A percentile compares a stretch with the other conserved stretches of the same genome.
phyloP scores from a whole-genome alignment of 345 rosid species.

The Jatropha curcas region DNA sequence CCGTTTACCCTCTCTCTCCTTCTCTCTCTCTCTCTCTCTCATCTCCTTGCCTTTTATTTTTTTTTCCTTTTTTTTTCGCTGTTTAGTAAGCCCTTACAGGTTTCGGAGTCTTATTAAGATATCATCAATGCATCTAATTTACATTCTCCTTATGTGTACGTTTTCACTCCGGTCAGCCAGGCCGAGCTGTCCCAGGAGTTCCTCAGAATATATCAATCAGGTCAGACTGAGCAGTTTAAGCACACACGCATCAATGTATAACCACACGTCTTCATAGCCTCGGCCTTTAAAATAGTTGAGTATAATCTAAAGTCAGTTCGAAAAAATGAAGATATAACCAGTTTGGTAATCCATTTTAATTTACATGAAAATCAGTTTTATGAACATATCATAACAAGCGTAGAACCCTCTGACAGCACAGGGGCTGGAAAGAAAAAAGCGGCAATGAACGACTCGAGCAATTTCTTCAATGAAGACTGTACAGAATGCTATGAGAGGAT shows the following conservation, averaged over 20 bases:
- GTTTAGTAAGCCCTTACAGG: too few species aligned
- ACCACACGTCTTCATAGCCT: background rate
- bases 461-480: conserved; percentile 6
- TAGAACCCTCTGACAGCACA: too few species aligned
- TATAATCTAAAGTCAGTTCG: background rate
- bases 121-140: background rate
- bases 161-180: too few species aligned
- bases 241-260: background rate
- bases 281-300: background rate
- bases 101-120: too few species aligned
- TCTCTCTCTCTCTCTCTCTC: background rate
- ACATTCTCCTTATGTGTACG: too few species aligned
- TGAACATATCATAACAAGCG: background rate
- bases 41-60: background rate
- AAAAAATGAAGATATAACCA: background rate
- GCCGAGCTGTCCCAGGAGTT: too few species aligned
- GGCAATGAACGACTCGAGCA: background rate
- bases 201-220: background rate
- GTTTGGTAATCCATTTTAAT: background rate
- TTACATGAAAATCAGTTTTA: background rate
- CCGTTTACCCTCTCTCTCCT: background rate
- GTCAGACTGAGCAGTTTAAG: background rate
- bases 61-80: too few species aligned
- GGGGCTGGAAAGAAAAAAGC: background rate
- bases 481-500: conserved; percentile 22